Evolutionary conservation across 148 eudicot species (phyloP).

Genomic region (Persicaria tinctoria): DNA sequence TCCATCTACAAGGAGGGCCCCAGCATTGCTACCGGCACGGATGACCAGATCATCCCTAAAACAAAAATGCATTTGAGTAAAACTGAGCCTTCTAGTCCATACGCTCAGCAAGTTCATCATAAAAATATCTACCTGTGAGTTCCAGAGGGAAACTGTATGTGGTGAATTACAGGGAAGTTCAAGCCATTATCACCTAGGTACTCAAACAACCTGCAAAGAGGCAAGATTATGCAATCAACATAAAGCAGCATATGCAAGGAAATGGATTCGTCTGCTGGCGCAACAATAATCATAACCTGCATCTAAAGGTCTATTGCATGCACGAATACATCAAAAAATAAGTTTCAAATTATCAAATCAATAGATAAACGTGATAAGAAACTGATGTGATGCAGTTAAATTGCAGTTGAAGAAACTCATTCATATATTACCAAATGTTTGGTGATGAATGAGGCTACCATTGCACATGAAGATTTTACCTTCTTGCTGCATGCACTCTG

Average conservation of each 20-base stretch:
- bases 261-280: too few relatives aligned
- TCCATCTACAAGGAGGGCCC: constrained; percentile 95
- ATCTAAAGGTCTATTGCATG: too few relatives aligned
- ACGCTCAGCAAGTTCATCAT: constrained; percentile 9
- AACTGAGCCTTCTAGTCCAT: neutral
- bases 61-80: constrained; percentile 11
- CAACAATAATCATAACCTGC: too few relatives aligned
- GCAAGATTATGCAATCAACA: constrained; percentile 16
- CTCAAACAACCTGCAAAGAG: constrained; percentile 80
- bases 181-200: constrained; percentile 64
- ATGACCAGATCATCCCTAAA: constrained; percentile 91
- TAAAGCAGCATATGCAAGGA: neutral
- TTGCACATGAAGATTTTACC: constrained; percentile 31
- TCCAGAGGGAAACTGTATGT: constrained; percentile 64
- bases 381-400: neutral
- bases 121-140: constrained; percentile 55
- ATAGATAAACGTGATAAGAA: neutral
- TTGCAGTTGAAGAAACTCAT: neutral
- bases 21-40: constrained; percentile 84
- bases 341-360: too few relatives aligned
- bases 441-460: neutral
- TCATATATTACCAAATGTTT: neutral
- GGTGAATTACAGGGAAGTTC: constrained; percentile 87
- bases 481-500: constrained; percentile 88
- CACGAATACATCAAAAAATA: too few relatives aligned